phyloP scores from a whole-genome alignment of 306 rosid genomes.

The Quercus glauca region DNA sequence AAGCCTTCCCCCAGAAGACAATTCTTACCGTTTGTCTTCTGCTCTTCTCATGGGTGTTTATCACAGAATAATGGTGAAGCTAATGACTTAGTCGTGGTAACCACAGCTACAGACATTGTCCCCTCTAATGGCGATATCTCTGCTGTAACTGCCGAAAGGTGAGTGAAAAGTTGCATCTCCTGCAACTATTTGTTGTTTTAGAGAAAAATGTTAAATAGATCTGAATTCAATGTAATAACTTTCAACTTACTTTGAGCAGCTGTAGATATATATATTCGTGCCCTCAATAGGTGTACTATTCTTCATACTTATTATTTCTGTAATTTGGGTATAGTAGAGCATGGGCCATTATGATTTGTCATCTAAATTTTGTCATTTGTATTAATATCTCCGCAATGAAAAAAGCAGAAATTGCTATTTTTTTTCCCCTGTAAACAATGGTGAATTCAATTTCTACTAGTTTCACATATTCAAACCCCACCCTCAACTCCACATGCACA shows the following conservation, averaged over 20 bases:
- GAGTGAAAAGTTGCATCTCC: neutral
- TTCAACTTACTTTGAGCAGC: neutral
- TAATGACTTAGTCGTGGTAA: slow-evolving; percentile 18
- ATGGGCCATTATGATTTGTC: neutral
- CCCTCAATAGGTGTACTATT: neutral
- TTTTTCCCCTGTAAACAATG: neutral
- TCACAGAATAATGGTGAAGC: slow-evolving; percentile 27
- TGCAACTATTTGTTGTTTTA: neutral
- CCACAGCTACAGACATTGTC: slow-evolving; percentile 4
- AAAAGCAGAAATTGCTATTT: neutral
- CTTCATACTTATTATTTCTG: neutral
- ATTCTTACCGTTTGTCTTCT: neutral
- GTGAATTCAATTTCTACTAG: too few relatives aligned
- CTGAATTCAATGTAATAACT: neutral
- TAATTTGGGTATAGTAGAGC: neutral
- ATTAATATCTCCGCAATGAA: neutral
- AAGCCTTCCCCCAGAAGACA: neutral
- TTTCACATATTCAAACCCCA: too few relatives aligned
- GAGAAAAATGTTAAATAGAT: slow-evolving; percentile 4
- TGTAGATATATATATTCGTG: slow-evolving; percentile 13
- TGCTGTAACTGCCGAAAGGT: slow-evolving; percentile 10
- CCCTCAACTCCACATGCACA: too few relatives aligned
- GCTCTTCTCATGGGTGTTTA: neutral
- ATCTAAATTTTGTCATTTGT: neutral
- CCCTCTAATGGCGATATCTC: slow-evolving; percentile 20